Evolutionary conservation across 2,329 filamentous ascomycete species (phyloP), one percentile per base, ranked within the genome.

Genomic region (Monilinia aucupariae): DNA sequence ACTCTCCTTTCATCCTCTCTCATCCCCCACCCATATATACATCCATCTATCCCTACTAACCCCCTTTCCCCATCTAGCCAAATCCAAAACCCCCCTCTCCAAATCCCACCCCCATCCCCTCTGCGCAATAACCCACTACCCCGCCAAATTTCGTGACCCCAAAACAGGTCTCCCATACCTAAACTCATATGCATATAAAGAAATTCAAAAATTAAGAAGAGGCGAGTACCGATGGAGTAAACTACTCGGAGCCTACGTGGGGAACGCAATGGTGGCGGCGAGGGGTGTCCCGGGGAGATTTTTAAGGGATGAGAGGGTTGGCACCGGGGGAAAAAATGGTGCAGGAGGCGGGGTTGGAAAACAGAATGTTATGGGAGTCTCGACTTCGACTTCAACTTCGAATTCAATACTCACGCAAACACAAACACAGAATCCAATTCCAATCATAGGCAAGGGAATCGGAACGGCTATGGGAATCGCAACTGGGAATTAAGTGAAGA

Each of bases 171-270:
- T 97, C 20, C 85, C 87, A 0, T 99, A 93, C 76, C 83, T 85
- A 67, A 93, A 93, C 73, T 79, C 85, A 50, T 84, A 87, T 66
- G 92, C 92, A 0, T 97, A 92, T 76, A 85, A 85, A 70, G 87
- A 96, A 74, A 88, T 97, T 52, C 88, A 90, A 71, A 85, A 87
- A 62, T 81, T 96, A 17, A 77, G 85, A 59, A 82, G 80, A 1
- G 89, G 91, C 50, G 86, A 90, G 51, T 92, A 92, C 74, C 84
- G 84, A 64, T 99, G 91, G 90, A 96, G 92, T 73, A 81, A 80
- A 37, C 80, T 94, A 68, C 76, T 96, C 37, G 92, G 90, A 7
- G 90, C 88, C 20, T 99, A 92, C 83, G 87, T 93, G 5, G 93
- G 93, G 0, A 83, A 81, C 68, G 81, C 78, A 67, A 79, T 78